Percentiles rank a stretch among this genome's conserved stretches.
Conservation (phyloP, 129 eudicot species). For the Glebionis coronaria region DNA sequence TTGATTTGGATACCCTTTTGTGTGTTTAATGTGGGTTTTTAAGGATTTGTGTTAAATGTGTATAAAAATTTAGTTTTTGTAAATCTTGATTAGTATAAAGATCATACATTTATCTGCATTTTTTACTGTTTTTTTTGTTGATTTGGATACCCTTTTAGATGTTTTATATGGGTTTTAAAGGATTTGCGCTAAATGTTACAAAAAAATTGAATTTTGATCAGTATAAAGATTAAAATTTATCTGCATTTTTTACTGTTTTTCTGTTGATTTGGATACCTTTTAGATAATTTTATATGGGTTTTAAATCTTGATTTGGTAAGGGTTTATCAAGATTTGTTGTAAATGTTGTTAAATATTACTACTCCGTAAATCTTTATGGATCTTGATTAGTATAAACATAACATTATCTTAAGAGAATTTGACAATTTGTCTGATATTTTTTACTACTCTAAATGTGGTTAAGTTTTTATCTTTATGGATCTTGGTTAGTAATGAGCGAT, state of each 20-base stretch:
- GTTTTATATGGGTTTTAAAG: neutral
- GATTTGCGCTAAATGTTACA: constrained; percentile 16
- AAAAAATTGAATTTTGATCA: neutral
- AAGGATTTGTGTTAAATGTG: constrained; percentile 19
- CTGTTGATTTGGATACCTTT: neutral
- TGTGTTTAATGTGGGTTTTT: neutral
- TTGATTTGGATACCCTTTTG: neutral
- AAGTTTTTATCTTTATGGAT: no score
- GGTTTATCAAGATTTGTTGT: no score
- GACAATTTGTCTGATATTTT: no score
- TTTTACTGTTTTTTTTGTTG: neutral
- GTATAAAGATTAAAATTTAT: neutral
- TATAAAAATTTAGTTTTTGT: neutral
- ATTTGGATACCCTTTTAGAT: neutral
- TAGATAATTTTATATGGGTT: neutral
- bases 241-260: neutral
- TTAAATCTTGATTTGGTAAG: neutral
- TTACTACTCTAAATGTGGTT: no score
- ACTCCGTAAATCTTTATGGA: no score
- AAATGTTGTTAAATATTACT: no score
- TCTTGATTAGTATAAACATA: no score
- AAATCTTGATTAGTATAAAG: neutral
- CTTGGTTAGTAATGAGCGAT: no score
- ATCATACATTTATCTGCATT: neutral
- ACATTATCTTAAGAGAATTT: no score